phyloP scores from a whole-genome alignment of 331 rosid genomes.

The Quercus tomentella region DNA sequence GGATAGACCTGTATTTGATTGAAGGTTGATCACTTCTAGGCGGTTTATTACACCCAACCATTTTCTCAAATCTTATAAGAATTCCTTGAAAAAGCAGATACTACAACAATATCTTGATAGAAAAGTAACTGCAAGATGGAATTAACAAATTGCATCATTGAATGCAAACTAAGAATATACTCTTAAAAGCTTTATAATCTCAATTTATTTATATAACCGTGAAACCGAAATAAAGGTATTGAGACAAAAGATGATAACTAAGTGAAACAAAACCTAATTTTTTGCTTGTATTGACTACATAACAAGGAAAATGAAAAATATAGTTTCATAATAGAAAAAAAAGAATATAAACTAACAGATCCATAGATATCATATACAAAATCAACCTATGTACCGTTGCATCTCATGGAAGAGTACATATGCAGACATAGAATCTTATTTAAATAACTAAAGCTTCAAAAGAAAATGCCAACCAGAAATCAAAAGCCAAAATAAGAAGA shows the following conservation, averaged over 20 bases:
- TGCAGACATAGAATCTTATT: background rate
- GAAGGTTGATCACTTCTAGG: constrained; percentile 46
- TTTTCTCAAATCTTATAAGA: constrained; percentile 30
- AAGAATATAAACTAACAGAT: background rate
- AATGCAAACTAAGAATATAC: constrained; percentile 9
- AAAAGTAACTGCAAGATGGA: constrained; percentile 29
- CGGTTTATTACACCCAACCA: constrained; percentile 49
- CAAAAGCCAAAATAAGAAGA: background rate
- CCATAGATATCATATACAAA: background rate
- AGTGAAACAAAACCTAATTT: background rate
- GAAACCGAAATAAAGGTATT: background rate
- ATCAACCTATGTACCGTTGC: background rate
- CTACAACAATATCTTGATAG: constrained; percentile 23
- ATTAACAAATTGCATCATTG: constrained; percentile 17
- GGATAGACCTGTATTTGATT: constrained; percentile 46
- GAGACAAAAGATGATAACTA: background rate
- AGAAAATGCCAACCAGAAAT: background rate
- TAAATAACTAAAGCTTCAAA: background rate
- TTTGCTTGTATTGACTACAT: background rate
- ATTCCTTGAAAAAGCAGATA: constrained; percentile 28
- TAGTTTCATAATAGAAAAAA: background rate
- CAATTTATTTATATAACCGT: background rate
- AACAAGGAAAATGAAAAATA: background rate
- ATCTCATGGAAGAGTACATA: background rate
- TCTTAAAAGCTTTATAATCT: background rate